phyloP scores from a whole-genome alignment of 1,284 basidiomycete species.

The Pyrrhoderma noxium region DNA sequence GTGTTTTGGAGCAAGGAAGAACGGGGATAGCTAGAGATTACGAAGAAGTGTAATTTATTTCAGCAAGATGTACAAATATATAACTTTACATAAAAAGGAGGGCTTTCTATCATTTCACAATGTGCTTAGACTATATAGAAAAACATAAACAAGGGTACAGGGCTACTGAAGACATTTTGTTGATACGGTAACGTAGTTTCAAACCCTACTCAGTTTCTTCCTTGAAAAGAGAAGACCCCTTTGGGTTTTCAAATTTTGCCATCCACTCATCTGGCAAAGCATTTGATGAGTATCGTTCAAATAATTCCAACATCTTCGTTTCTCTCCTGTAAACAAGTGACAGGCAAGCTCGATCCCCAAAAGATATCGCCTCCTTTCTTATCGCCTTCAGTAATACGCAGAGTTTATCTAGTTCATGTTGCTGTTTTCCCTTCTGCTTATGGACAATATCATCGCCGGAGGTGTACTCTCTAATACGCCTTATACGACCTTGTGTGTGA shows the following conservation, averaged over 20 bases:
- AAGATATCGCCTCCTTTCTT: slow-evolving; percentile 1
- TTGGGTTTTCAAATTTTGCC: background rate
- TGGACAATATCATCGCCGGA: slow-evolving; percentile 1
- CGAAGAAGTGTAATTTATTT: slow-evolving; percentile 33
- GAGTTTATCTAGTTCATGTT: slow-evolving; percentile 9
- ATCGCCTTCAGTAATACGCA: slow-evolving; percentile 3
- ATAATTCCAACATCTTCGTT: slow-evolving; percentile 6
- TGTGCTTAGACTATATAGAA: no score
- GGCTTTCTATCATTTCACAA: no score
- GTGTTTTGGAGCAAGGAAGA: slow-evolving; percentile 80
- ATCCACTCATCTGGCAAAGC: slow-evolving; percentile 11
- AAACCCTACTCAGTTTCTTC: no score
- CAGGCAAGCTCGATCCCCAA: background rate
- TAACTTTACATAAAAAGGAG: no score
- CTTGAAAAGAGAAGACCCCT: no score
- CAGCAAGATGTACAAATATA: no score
- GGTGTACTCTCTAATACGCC: slow-evolving; percentile 24
- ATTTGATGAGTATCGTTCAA: background rate
- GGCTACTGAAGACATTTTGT: no score
- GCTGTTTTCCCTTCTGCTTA: background rate
- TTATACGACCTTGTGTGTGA: slow-evolving; percentile 29
- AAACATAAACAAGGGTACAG: no score
- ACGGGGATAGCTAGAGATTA: slow-evolving; percentile 90
- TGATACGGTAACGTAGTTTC: no score
- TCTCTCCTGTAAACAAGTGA: slow-evolving; percentile 9